Evolutionary conservation across 768 basidiomycete species (phyloP), one percentile per base, ranked within the genome.

Genomic region (Leccinum ochraceum): DNA sequence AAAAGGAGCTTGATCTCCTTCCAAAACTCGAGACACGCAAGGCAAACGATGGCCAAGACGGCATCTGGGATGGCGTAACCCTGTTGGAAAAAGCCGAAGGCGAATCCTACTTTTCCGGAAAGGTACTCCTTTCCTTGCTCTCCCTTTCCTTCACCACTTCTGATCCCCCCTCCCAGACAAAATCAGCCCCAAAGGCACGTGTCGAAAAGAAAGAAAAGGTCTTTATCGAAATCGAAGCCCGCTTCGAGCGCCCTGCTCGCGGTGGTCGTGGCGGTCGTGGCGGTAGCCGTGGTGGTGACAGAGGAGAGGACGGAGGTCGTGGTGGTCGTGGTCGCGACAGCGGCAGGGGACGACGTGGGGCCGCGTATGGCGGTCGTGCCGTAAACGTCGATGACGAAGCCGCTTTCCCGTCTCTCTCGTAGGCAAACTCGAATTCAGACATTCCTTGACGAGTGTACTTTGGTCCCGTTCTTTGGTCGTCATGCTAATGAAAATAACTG

Each of bases 181-280:
- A 86, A 75, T 67, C 79, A 55, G 71, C 83, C 16, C 83, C 83
- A 74, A 94, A 92, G 78, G 64, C 80, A 52, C 86, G 86, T 61
- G 62, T 84, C 62, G 89, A 92, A 81, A 94, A 93, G 80, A 88
- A 92, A 67, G 92, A 94, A 75, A 97, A 96, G 76, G 85, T 94
- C 68, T 92, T 82, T 79, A 81, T 98, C 71, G 94, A 96, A 71
- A 92, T 98, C 74, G 94, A 97, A 16, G 91, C 87, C 58, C 90
- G 84, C 69, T 95, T 94, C 73, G 89, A 94, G 49, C 88, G 89
- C 65, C 93, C 93, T 57, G 73, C 80, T n/a, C 85, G 90, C 64
- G 84, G 85, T 60, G 83, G 84, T 28, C 82, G 83, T 61, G 80
- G 83, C 61, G 80, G 48, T 26, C 48, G 48, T 26, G 48, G 48